Evolutionary conservation across 169 alveolate species (phyloP), one percentile per base, ranked within the genome.

Genomic region (Plasmodium falciparum): DNA sequence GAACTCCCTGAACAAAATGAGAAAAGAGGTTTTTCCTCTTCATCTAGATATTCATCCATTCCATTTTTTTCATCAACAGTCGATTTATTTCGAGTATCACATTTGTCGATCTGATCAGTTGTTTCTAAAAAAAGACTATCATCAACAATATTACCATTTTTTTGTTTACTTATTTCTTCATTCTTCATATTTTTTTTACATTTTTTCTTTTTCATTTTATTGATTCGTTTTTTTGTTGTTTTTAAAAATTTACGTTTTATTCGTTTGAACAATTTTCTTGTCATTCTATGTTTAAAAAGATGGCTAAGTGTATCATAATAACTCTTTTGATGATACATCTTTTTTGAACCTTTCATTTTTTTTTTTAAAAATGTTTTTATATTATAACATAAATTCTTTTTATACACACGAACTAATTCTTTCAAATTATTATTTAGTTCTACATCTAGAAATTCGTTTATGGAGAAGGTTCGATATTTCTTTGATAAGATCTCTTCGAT

Each of bases 361-460:
- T 65, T 39, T 47, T 78, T 63, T 45, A 78, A 20, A 45, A 43
- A 43, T 62, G 56, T 67, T 29, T 45, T 29, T 2, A 83, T 83
- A 59, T 83, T 83, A 49, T 39, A 59, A 45, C 86, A 67, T 43
- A 83, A 63, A 50, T 83, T 83, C 24, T 67, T 22, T 45, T 83
- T 83, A 58, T 71, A 70, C 4, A 83, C n/a, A 20, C 45, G 39
- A 47, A 83, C 61, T 26, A 83, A 63, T 45, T 83, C 91, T 6
- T 15, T 9, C 45, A 83, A 70, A 29, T 83, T 56, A 4, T 83
- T 74, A 43, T 67, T 83, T 22, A 83, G 22, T 15, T 83, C 69
- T 3, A 83, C 85, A 83, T 70, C 71, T n/a, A 71, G 39, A 70
- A 83, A 83, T 83, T 83, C 91, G 39, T 83, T 67, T 43, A 83